These are phyloP conservation scores for Thielaviopsis musarum DNA, from an alignment of 2,329 filamentous ascomycete genomes.

Conservation along the genomic window DNA sequence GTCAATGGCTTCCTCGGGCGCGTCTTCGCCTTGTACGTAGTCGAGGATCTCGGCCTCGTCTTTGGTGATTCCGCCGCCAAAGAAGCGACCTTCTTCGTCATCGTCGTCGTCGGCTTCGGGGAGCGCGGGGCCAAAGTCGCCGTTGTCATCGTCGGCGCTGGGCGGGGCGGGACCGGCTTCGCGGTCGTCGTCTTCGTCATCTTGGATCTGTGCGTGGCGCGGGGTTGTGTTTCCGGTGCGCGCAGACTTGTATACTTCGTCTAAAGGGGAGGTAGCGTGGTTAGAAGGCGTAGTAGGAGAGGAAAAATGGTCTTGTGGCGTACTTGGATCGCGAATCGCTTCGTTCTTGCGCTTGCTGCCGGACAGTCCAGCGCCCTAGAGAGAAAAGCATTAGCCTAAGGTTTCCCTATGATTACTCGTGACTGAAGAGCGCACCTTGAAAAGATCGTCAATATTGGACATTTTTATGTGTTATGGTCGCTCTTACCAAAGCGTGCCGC, in stretches of 20 bases:
- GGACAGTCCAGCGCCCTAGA: constrained; percentile 3
- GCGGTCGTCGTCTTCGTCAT: constrained; percentile 23
- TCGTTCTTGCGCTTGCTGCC: constrained; percentile 47
- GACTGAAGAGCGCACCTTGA: constrained; percentile 25
- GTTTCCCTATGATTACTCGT: neutral
- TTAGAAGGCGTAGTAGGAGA: neutral
- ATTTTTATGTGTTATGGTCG: constrained; percentile 19
- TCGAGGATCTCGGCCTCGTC: constrained; percentile 73
- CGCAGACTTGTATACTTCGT: constrained; percentile 46
- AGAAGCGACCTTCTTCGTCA: constrained; percentile 77
- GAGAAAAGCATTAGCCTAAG: constrained; percentile 14
- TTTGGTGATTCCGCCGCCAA: constrained; percentile 74
- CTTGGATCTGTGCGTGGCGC: constrained; percentile 28
- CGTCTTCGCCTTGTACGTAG: constrained; percentile 50
- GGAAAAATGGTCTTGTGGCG: constrained; percentile 14
- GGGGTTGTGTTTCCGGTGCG: constrained; percentile 30
- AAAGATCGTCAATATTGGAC: constrained; percentile 42
- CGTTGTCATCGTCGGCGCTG: constrained; percentile 34
- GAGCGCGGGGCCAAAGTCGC: constrained; percentile 27
- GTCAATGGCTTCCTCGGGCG: constrained; percentile 59
- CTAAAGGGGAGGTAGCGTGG: constrained; percentile 20
- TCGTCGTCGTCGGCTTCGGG: constrained; percentile 32
- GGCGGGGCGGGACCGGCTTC: constrained; percentile 30
- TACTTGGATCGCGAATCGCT: constrained; percentile 44
- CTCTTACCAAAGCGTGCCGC: neutral